Evolutionary conservation across 345 rosid species (phyloP), one percentile per base, ranked within the genome.

Genomic region (Populus pruinosa): DNA sequence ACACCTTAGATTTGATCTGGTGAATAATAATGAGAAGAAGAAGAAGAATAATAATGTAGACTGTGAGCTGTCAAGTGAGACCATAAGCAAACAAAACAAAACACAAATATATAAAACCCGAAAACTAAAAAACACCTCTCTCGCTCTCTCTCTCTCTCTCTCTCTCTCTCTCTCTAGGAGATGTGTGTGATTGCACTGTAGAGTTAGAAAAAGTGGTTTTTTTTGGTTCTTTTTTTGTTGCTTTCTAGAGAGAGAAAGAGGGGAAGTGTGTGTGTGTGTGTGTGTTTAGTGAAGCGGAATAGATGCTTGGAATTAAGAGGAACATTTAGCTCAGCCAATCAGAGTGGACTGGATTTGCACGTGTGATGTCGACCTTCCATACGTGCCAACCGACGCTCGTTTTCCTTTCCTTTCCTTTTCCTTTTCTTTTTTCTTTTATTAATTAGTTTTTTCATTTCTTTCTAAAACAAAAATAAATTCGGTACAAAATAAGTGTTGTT

Each of bases 301-400:
- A 20, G 77, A 62, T 71, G 85, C 76, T 44, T 39, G 72, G 80
- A 85, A 71, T 80, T 77, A 77, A 68, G 78, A 81, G 75, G 79
- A 73, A 20, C 41, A 8, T 59, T 64, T 77, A 61, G 33, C 18
- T 43, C 18, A 73, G 71, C 89, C 88, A 81, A 81, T 82, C 73
- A 77, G 76, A 68, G 31, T 0, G 55, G 29, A 72, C 78, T 14
- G 31, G 27, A 13, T 72, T 77, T 67, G 65, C 89, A 85, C 88
- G 88, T 79, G 86, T 75, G 76, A 80, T 5, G 50, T 33, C 20
- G 84, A 85, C 83, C 33, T 67, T 36, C 39, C 78, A 70, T 83
- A 87, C 93, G 93, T 92, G 92, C 88, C 84, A 80, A 88, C 95
- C 92, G 95, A 90, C 92, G 89, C 77, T 82, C 4, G 23, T 27